Percentiles rank a stretch among this genome's conserved stretches.
Evolutionary conservation across 2,329 filamentous ascomycete genomes (phyloP).

Genomic region (Apiospora pterosperma): DNA sequence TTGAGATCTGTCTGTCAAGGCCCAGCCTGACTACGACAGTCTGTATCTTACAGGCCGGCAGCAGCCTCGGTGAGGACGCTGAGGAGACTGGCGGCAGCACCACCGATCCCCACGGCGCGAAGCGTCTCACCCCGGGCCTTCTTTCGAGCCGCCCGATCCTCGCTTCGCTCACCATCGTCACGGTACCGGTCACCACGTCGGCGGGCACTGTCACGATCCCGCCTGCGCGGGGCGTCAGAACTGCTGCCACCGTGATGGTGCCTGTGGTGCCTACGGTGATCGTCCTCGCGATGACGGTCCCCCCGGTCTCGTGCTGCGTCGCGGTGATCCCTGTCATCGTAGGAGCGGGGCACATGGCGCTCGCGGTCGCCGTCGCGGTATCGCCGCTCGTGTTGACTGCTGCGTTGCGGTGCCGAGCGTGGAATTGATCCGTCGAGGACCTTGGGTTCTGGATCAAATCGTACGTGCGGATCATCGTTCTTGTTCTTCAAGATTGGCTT

Average conservation of each 20-base stretch:
- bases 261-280: slow-evolving; percentile 17
- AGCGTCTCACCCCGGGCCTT: slow-evolving; percentile 52
- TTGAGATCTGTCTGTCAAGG: not conserved
- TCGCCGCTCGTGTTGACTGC: slow-evolving; percentile 13
- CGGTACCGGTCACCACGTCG: slow-evolving; percentile 34
- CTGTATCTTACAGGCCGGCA: slow-evolving; percentile 11
- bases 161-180: slow-evolving; percentile 20
- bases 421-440: slow-evolving; percentile 31
- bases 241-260: slow-evolving; percentile 6
- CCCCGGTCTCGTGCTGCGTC: slow-evolving; percentile 16
- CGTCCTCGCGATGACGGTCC: slow-evolving; percentile 22
- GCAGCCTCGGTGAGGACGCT: slow-evolving; percentile 58
- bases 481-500: slow-evolving; percentile 62
- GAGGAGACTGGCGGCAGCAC: slow-evolving; percentile 56
- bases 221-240: not conserved
- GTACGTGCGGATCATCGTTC: slow-evolving; percentile 52
- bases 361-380: slow-evolving; percentile 30
- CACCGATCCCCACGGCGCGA: slow-evolving; percentile 56
- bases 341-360: slow-evolving; percentile 13
- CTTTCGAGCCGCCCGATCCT: slow-evolving; percentile 37
- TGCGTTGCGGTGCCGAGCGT: slow-evolving; percentile 34
- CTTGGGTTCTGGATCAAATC: slow-evolving; percentile 44
- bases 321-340: slow-evolving; percentile 18
- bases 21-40: not conserved
- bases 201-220: slow-evolving; percentile 31